phyloP scores from a whole-genome alignment of 441 rosid species.

The Gossypium laxum region DNA sequence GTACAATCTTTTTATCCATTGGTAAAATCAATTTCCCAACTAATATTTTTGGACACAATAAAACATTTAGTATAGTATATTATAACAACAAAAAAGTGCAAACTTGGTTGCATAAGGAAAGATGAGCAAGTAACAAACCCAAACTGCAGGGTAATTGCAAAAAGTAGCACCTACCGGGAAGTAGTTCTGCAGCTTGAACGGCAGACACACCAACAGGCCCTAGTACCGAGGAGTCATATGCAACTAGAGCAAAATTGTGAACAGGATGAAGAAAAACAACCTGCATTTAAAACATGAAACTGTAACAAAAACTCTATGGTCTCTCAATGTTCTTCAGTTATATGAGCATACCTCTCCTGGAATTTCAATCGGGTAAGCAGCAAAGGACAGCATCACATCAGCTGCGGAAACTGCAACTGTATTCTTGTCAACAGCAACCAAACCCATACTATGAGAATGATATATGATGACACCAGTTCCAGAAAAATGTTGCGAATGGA shows the following conservation, averaged over 20 bases:
- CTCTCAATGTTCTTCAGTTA: slow-evolving; percentile 4
- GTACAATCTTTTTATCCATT: neutral
- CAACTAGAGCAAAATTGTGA: slow-evolving; percentile 85
- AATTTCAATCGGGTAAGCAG: slow-evolving; percentile 92
- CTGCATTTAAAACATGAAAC: slow-evolving; percentile 34
- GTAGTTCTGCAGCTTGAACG: slow-evolving; percentile 79
- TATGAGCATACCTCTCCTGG: slow-evolving; percentile 74
- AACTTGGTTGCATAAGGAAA: neutral
- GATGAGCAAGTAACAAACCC: neutral
- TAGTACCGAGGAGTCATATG: slow-evolving; percentile 74
- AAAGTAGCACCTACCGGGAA: slow-evolving; percentile 54
- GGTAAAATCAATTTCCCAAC: neutral
- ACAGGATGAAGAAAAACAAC: slow-evolving; percentile 97
- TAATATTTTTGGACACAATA: neutral
- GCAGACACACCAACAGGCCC: slow-evolving; percentile 60
- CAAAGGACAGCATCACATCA: slow-evolving; percentile 91
- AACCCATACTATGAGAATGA: slow-evolving; percentile 81
- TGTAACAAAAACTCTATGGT: slow-evolving; percentile 17
- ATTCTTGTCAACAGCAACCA: slow-evolving; percentile 87
- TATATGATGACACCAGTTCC: slow-evolving; percentile 86
- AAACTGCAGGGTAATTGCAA: slow-evolving; percentile 10
- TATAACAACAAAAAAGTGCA: neutral
- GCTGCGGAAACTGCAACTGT: slow-evolving; percentile 75
- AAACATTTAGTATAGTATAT: neutral
- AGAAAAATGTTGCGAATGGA: slow-evolving; percentile 63